A percentile compares a stretch with the other conserved stretches of the same genome.
These are phyloP conservation scores for Hymenoscyphus albidus DNA, from an alignment of 2,329 filamentous ascomycete species.

Conservation along the genomic window DNA sequence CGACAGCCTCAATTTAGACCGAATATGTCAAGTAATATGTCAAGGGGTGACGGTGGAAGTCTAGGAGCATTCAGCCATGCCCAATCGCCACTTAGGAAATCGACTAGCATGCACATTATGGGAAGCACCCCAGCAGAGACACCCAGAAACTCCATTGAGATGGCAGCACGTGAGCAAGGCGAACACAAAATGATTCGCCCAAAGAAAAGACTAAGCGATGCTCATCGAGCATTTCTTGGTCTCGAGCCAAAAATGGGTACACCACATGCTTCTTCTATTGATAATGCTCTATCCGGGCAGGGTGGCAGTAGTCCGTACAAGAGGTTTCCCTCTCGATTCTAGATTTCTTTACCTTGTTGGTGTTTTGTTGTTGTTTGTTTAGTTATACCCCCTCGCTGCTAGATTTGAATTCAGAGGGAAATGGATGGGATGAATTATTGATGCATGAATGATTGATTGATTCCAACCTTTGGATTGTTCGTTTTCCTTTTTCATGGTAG, in stretches of 20 bases:
- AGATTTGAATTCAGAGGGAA: not conserved
- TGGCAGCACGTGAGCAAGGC: slow-evolving; percentile 43
- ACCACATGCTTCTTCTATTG: slow-evolving; percentile 17
- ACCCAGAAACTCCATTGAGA: slow-evolving; percentile 58
- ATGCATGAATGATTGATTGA: too few relatives aligned
- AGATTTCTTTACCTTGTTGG: not conserved
- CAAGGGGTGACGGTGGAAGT: slow-evolving; percentile 63
- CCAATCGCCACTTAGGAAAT: slow-evolving; percentile 79
- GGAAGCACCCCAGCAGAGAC: slow-evolving; percentile 42
- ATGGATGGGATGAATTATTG: too few relatives aligned
- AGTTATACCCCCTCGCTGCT: not conserved
- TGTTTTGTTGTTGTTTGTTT: not conserved
- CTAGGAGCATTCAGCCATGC: slow-evolving; percentile 77
- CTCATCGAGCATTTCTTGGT: slow-evolving; percentile 17
- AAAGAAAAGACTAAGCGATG: slow-evolving; percentile 27
- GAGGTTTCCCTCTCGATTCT: slow-evolving; percentile 29
- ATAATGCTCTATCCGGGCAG: slow-evolving; percentile 7
- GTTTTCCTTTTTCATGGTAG: too few relatives aligned
- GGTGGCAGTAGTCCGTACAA: slow-evolving; percentile 26
- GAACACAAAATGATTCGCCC: slow-evolving; percentile 31
- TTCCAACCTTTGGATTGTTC: too few relatives aligned
- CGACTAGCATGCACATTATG: slow-evolving; percentile 59
- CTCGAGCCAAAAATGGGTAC: slow-evolving; percentile 25
- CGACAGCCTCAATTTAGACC: slow-evolving; percentile 52
- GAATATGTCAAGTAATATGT: slow-evolving; percentile 34